A percentile compares a stretch with the other conserved stretches of the same genome.
phyloP scores from a whole-genome alignment of 1,284 basidiomycete species.

The Ustilago cynodontis region DNA sequence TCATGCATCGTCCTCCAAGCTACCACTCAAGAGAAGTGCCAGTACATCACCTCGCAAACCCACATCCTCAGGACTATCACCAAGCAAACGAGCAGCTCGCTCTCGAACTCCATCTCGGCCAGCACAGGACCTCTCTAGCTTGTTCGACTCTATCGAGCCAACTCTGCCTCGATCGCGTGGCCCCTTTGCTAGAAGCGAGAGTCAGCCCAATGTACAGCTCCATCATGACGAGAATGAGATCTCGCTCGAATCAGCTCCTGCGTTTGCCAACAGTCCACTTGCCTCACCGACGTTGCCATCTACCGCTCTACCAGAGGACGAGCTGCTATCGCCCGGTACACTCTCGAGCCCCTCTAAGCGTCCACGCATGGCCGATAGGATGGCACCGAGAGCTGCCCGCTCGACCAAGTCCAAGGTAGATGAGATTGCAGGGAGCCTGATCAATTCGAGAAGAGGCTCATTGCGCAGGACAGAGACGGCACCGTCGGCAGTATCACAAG shows the following conservation, averaged over 20 bases:
- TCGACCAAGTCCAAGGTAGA: conserved; percentile 23
- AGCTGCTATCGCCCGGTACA: conserved; percentile 16
- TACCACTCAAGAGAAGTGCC: conserved; percentile 31
- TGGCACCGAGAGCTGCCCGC: conserved; percentile 35
- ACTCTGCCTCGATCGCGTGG: conserved; percentile 23
- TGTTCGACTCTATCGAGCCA: conserved; percentile 45
- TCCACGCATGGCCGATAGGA: conserved; percentile 42
- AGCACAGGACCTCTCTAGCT: conserved; percentile 40
- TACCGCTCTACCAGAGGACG: conserved; percentile 2
- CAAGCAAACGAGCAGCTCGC: conserved; percentile 30
- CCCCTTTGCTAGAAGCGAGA: conserved; percentile 45
- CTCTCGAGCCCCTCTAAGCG: conserved; percentile 41
- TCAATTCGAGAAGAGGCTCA: conserved; percentile 21
- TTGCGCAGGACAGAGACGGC: conserved; percentile 42
- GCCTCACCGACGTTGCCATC: conserved; percentile 17
- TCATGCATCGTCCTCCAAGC: conserved; percentile 5
- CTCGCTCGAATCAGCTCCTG: not conserved
- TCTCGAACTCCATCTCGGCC: conserved; percentile 42
- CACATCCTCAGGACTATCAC: conserved; percentile 11
- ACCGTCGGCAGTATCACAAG: conserved; percentile 19
- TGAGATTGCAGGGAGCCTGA: conserved; percentile 17
- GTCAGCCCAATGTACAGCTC: conserved; percentile 25
- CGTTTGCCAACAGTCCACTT: conserved; percentile 26
- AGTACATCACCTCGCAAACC: conserved; percentile 40
- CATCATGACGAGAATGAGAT: conserved; percentile 8